phyloP scores from a whole-genome alignment of 805 yeast genomes.

The Wickerhamiella parazyma region DNA sequence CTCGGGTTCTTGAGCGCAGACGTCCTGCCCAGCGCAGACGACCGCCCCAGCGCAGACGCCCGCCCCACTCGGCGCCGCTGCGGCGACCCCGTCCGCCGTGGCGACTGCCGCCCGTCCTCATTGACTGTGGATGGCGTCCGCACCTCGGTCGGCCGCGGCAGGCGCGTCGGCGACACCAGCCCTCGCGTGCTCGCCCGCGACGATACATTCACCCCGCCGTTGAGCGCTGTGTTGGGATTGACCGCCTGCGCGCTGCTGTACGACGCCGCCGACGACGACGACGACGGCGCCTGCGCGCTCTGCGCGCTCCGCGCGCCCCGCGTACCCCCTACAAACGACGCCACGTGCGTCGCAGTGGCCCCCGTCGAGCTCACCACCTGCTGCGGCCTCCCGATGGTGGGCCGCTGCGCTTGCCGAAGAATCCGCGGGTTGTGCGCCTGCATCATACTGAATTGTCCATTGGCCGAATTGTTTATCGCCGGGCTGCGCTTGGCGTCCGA shows the following conservation, averaged over 20 bases:
- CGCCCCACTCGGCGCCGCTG: conserved; percentile 2
- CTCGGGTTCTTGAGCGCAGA: conserved; percentile 12
- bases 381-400: neutral
- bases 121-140: neutral
- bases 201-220: no score
- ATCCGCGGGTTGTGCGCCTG: neutral
- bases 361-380: neutral
- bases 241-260: neutral
- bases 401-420: neutral
- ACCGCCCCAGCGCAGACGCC: conserved; percentile 4
- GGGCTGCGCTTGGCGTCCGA: conserved; percentile 7
- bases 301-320: no score
- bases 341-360: neutral
- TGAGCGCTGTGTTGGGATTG: neutral
- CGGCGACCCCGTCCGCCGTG: neutral
- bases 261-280: neutral
- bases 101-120: neutral
- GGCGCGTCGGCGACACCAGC: neutral
- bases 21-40: conserved; percentile 9
- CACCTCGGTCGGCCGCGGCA: conserved; percentile 4
- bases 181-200: neutral
- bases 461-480: neutral
- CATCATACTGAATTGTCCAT: neutral
- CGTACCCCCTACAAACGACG: neutral
- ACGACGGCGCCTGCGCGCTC: no score